Evolutionary conservation across 805 yeast genomes (phyloP), one percentile per base, ranked within the genome.

Genomic region (Cephaloascus fragrans): DNA sequence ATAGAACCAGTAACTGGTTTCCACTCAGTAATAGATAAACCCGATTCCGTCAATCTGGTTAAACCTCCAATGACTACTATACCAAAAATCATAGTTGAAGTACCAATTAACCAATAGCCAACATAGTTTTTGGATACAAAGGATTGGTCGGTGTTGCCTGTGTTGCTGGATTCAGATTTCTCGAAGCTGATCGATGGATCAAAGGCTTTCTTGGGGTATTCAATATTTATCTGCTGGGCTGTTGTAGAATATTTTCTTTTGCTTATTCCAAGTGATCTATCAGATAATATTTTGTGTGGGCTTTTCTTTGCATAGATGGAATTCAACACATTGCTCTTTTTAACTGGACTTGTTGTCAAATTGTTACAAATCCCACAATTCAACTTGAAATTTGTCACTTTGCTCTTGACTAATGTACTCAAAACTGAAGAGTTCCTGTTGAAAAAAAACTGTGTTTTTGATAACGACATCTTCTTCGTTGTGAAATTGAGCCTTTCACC

Each of bases 1-100:
- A 93, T 59, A 2, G 94, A 65, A 36, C 99, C 99, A 0, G 98
- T 87, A 19, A 93, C 88, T 1, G 99, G 99, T 57, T 80, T 86
- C 99, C 99, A 93, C 55, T 93, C 98, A 1, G 97, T 93, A 56
- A 93, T 93, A 36, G 95, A 83, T 35, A 93, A 67, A 0, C 98
- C 99, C 0, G 96, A 85, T 55, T 93, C 99, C 0, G 98, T 93
- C 35, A 93, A 69, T 51, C 99, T 74, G 0, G 98, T 93, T 35
- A 93, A 69, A 1, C 99, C 99, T 35, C 98, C 99, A 4, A 93
- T 68, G n/a, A 93, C 80, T 14, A 93, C 97, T 44, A 93, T 93
- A 28, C 95, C 96, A 59, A 93, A 93, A 1, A 93, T 96, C 14
- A 93, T 64, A 1, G 83, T 82, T 2, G 97, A 83, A 1, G 94